Evolutionary conservation across 2,329 filamentous ascomycete genomes (phyloP).

Genomic region (Aspergillus sp.): DNA sequence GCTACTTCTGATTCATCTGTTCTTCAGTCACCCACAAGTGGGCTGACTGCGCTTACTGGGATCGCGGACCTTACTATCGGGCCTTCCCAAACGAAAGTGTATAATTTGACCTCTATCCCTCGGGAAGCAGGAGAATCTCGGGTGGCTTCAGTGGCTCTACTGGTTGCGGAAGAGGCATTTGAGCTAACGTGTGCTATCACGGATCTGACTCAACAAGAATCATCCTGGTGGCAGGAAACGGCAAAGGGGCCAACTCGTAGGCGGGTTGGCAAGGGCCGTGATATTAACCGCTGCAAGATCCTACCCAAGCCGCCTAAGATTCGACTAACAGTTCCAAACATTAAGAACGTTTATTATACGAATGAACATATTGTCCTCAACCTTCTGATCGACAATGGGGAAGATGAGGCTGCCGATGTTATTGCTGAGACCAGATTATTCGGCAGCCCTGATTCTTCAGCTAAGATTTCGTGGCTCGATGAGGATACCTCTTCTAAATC

Average conservation of each 20-base stretch:
- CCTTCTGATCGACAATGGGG: conserved; percentile 74
- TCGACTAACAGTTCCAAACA: conserved; percentile 65
- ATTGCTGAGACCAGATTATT: conserved; percentile 68
- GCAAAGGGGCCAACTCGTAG: conserved; percentile 35
- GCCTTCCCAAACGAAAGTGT: conserved; percentile 67
- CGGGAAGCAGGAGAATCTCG: conserved; percentile 78
- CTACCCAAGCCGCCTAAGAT: conserved; percentile 91
- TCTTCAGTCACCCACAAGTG: conserved; percentile 35
- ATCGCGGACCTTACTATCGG: conserved; percentile 63
- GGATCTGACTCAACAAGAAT: conserved; percentile 32
- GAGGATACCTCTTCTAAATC: conserved; percentile 24
- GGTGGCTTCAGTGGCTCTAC: conserved; percentile 63
- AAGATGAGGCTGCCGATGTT: conserved; percentile 74
- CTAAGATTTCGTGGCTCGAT: conserved; percentile 49
- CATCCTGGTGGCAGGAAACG: conserved; percentile 46
- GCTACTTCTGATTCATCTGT: conserved; percentile 25
- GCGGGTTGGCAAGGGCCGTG: conserved; percentile 45
- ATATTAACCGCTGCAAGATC: conserved; percentile 64
- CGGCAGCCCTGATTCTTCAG: conserved; percentile 53
- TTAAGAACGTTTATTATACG: conserved; percentile 75
- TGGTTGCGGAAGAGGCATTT: conserved; percentile 65
- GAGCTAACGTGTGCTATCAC: conserved; percentile 65
- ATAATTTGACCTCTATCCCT: conserved; percentile 70
- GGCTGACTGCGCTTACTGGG: conserved; percentile 51
- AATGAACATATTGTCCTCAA: conserved; percentile 71